phyloP scores from a whole-genome alignment of 2,329 filamentous ascomycete species.

The Aspergillus cejpii region DNA sequence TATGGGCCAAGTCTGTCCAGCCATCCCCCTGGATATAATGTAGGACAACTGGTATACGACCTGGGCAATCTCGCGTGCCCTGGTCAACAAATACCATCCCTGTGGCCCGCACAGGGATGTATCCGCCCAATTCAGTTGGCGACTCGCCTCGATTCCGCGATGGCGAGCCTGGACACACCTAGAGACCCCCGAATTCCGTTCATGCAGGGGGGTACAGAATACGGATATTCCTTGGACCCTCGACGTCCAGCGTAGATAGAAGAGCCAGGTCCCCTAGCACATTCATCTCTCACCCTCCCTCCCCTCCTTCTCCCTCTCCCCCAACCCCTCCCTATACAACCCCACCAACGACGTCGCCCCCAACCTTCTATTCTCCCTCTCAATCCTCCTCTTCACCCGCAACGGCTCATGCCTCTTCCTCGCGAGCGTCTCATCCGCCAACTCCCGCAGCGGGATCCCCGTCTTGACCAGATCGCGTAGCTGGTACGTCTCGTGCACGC shows the following conservation, averaged over 20 bases:
- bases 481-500: slow-evolving; percentile 18
- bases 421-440: slow-evolving; percentile 30
- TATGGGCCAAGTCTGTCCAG: not conserved
- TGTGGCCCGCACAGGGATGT: no score
- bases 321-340: slow-evolving; percentile 20
- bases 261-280: not conserved
- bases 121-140: no score
- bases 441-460: slow-evolving; percentile 22
- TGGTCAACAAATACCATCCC: no score
- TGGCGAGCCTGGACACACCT: no score
- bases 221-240: no score
- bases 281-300: slow-evolving; percentile 3
- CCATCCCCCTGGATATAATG: not conserved
- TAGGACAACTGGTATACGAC: not conserved
- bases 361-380: slow-evolving; percentile 17
- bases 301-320: slow-evolving; percentile 2
- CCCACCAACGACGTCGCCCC: slow-evolving; percentile 24
- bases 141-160: no score
- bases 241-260: no score
- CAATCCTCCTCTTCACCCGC: slow-evolving; percentile 16
- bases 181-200: no score
- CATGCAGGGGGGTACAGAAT: no score
- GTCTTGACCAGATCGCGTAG: slow-evolving; percentile 27
- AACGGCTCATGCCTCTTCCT: slow-evolving; percentile 19
- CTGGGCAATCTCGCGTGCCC: no score